A percentile compares a stretch with the other conserved stretches of the same genome.
Conservation (phyloP, 2,329 filamentous ascomycete genomes). For the Trichoderma simmonsii region DNA sequence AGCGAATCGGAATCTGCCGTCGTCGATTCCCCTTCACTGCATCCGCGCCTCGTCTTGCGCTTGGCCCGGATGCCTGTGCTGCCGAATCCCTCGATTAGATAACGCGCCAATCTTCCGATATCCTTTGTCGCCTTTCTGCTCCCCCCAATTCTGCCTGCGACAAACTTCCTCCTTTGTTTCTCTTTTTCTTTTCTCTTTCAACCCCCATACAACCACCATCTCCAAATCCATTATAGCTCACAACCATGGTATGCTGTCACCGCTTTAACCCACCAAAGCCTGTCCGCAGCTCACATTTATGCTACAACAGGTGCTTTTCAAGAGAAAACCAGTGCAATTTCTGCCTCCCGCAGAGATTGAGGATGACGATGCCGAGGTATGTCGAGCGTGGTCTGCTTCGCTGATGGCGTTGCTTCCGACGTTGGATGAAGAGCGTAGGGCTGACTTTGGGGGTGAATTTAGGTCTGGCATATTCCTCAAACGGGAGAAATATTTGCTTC, state of each 20-base stretch:
- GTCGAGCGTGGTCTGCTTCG: background rate
- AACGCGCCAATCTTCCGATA: slow-evolving; percentile 10
- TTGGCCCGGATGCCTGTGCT: slow-evolving; percentile 16
- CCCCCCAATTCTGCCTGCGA: background rate
- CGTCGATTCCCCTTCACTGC: background rate
- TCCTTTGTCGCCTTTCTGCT: background rate
- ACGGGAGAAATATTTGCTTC: slow-evolving; percentile 86
- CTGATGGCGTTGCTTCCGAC: background rate
- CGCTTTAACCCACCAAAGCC: background rate
- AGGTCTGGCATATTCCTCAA: slow-evolving; percentile 90
- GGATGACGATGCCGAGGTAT: slow-evolving; percentile 81
- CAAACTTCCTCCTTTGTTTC: background rate
- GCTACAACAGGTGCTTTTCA: slow-evolving; percentile 50
- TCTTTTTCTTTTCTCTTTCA: background rate
- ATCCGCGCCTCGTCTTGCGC: background rate
- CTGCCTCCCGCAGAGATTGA: slow-evolving; percentile 68
- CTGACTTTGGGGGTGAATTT: slow-evolving; percentile 16
- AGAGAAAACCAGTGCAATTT: slow-evolving; percentile 90
- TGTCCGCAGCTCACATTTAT: background rate
- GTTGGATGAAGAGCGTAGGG: background rate
- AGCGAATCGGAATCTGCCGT: background rate
- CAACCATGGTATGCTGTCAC: slow-evolving; percentile 12
- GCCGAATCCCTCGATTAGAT: slow-evolving; percentile 5
- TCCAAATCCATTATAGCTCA: slow-evolving; percentile 1
- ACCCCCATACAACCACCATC: background rate